Conservation (phyloP, 1,284 basidiomycete genomes). For the Filobasidium uniguttulatum region DNA sequence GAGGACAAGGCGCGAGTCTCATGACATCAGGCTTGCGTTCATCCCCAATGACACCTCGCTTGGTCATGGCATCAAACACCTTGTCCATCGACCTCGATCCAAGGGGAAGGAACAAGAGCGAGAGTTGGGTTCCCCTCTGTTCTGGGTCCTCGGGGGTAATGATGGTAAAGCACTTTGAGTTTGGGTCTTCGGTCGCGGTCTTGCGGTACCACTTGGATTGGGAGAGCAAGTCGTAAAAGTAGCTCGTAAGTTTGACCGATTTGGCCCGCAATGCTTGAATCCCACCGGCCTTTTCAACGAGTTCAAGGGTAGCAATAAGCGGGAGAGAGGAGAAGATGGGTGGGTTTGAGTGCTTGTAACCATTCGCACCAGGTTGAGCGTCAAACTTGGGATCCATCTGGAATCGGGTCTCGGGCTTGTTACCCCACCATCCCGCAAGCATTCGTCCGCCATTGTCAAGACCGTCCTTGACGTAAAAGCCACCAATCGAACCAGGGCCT, state of each 20-base stretch:
- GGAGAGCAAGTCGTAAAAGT: slow-evolving; percentile 52
- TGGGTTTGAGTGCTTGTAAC: slow-evolving; percentile 92
- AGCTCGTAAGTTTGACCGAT: slow-evolving; percentile 54
- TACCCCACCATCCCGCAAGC: slow-evolving; percentile 95
- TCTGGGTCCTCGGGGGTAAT: slow-evolving; percentile 61
- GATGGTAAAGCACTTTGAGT: slow-evolving; percentile 55
- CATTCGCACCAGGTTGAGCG: slow-evolving; percentile 76
- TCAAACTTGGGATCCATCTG: slow-evolving; percentile 73
- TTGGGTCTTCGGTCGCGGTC: slow-evolving; percentile 17
- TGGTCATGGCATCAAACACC: slow-evolving; percentile 50
- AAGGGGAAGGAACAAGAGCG: slow-evolving; percentile 55
- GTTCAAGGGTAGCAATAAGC: slow-evolving; percentile 62
- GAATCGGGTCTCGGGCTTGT: slow-evolving; percentile 75
- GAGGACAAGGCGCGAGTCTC: slow-evolving; percentile 62
- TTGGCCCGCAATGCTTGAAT: slow-evolving; percentile 55
- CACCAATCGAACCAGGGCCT: slow-evolving; percentile 90
- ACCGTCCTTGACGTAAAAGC: slow-evolving; percentile 37
- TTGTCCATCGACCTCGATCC: slow-evolving; percentile 52
- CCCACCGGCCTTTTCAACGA: slow-evolving; percentile 65
- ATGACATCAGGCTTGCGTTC: slow-evolving; percentile 82
- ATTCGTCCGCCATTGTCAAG: slow-evolving; percentile 29
- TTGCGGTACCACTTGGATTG: slow-evolving; percentile 48
- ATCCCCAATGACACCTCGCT: slow-evolving; percentile 71
- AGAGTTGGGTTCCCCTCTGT: slow-evolving; percentile 70
- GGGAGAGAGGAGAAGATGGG: slow-evolving; percentile 64